Conservation (phyloP, 352 stramenopile genomes). For the Phytophthora pini region DNA sequence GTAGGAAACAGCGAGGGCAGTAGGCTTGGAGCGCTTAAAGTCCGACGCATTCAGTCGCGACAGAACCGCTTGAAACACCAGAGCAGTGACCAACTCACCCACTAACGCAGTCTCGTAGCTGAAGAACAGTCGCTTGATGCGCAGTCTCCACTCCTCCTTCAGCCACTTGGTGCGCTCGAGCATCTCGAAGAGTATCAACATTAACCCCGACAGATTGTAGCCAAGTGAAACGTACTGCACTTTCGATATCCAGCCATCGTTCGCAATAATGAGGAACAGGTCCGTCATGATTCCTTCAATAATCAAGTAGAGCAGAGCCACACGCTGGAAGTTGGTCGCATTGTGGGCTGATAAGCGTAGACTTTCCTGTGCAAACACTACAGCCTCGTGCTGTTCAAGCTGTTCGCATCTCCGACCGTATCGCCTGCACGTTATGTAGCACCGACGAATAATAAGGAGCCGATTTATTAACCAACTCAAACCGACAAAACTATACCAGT, state of each 20-base stretch:
- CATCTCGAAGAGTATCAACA: slow-evolving; percentile 13
- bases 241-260: slow-evolving; percentile 4
- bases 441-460: neutral
- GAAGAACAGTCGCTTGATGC: slow-evolving; percentile 15
- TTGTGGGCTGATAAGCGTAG: too few species aligned
- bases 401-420: slow-evolving; percentile 16
- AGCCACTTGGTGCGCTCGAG: slow-evolving; percentile 15
- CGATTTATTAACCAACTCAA: slow-evolving; percentile 11
- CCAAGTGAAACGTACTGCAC: slow-evolving; percentile 15
- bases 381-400: slow-evolving; percentile 3
- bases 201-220: slow-evolving; percentile 14
- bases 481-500: slow-evolving; percentile 10
- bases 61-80: slow-evolving; percentile 12
- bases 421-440: slow-evolving; percentile 5
- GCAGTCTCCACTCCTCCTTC: neutral
- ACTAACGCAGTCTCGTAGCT: slow-evolving; percentile 19
- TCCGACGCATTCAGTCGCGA: slow-evolving; percentile 19
- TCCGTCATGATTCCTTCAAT: slow-evolving; percentile 28
- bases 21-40: slow-evolving; percentile 16
- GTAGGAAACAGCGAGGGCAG: slow-evolving; percentile 19
- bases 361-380: slow-evolving; percentile 19
- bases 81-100: slow-evolving; percentile 8
- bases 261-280: slow-evolving; percentile 18
- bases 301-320: slow-evolving; percentile 17
- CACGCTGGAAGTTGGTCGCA: too few species aligned